Conservation (phyloP, 495 filamentous ascomycete genomes). For the Penicillium silybi region DNA sequence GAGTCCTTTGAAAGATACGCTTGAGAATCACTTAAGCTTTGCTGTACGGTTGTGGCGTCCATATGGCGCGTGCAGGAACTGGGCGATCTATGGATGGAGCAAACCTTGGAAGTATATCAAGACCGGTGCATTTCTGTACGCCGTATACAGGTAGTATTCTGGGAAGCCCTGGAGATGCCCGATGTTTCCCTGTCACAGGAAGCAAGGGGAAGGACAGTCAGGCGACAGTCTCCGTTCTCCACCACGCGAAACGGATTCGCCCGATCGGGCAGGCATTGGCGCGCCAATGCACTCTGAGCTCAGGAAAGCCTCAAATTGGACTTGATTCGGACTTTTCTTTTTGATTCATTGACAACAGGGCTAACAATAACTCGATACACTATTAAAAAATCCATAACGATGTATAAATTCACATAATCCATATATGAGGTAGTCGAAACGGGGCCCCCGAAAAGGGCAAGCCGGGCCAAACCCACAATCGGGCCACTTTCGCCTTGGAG, state of each 20-base stretch:
- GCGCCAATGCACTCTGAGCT: conserved; percentile 49
- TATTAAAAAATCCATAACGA: background rate
- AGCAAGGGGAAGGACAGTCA: background rate
- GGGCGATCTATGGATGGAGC: background rate
- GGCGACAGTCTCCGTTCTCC: background rate
- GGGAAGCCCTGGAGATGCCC: background rate
- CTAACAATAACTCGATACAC: background rate
- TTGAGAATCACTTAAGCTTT: background rate
- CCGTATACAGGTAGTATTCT: background rate
- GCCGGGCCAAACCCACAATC: background rate
- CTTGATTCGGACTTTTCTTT: background rate
- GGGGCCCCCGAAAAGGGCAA: conserved; percentile 2
- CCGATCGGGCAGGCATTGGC: conserved; percentile 31
- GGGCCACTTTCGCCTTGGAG: background rate
- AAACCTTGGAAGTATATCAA: background rate
- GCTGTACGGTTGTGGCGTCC: background rate
- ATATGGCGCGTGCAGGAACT: background rate
- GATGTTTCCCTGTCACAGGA: background rate
- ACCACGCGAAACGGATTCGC: conserved; percentile 6
- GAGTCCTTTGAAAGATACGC: too few species aligned
- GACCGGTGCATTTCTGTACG: background rate
- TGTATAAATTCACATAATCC: background rate
- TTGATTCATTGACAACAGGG: background rate
- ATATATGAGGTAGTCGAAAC: background rate
- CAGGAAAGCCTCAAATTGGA: background rate